Evolutionary conservation across 306 rosid genomes (phyloP).

Genomic region (Prunus davidiana): DNA sequence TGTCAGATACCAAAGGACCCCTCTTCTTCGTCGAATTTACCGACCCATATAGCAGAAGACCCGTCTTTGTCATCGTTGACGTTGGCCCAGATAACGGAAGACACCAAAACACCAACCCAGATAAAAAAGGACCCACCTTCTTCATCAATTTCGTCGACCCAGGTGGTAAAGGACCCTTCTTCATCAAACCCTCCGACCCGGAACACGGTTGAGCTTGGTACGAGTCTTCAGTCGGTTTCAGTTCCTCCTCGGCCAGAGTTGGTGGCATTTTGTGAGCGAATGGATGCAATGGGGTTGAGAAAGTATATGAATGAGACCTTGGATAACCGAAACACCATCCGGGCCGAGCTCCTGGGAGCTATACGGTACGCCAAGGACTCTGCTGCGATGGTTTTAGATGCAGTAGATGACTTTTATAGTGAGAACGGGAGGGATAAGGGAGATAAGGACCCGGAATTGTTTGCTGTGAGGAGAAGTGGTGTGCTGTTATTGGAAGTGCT

Average conservation of each 20-base stretch:
- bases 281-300: constrained; percentile 67
- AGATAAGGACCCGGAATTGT: constrained; percentile 25
- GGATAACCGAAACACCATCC: constrained; percentile 29
- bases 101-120: neutral
- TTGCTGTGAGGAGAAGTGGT: constrained; percentile 45
- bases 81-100: neutral
- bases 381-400: constrained; percentile 48
- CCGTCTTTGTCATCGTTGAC: constrained; percentile 12
- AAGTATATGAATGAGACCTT: constrained; percentile 32
- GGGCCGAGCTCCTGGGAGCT: constrained; percentile 53
- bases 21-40: constrained; percentile 6
- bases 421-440: constrained; percentile 4
- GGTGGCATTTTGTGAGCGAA: constrained; percentile 45
- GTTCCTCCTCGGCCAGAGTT: constrained; percentile 39
- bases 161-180: neutral
- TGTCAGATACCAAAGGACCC: neutral
- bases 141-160: neutral
- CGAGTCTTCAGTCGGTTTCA: constrained; percentile 1
- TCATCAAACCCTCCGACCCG: constrained; percentile 14
- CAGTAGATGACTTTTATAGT: constrained; percentile 54
- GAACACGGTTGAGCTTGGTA: neutral
- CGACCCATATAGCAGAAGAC: constrained; percentile 15
- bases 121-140: constrained; percentile 17
- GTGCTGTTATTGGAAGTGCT: constrained; percentile 52
- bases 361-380: constrained; percentile 46